Conservation (phyloP, 176 grass and related monocot species). For the Hsuehochloa calcarea region DNA sequence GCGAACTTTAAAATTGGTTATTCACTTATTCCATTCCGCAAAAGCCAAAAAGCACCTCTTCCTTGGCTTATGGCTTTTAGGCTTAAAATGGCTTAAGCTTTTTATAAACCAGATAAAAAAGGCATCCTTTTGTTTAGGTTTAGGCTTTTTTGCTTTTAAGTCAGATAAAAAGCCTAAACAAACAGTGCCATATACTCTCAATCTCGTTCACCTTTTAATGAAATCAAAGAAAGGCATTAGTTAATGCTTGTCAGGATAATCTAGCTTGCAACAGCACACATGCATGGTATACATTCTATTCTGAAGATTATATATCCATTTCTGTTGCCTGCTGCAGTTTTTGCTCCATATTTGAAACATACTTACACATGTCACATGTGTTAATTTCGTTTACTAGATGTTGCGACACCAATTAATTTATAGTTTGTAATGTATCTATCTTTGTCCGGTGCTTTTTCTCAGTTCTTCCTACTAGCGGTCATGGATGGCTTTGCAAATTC, state of each 20-base stretch:
- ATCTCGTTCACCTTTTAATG: neutral
- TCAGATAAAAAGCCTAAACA: no score
- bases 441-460: slow-evolving; percentile 38
- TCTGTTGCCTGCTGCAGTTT: neutral
- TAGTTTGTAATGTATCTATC: slow-evolving; percentile 16
- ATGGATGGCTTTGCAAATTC: slow-evolving; percentile 87
- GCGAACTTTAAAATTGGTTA: no score
- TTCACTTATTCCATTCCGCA: no score
- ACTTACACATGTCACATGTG: neutral
- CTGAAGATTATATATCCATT: slow-evolving; percentile 10
- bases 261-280: neutral
- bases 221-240: neutral
- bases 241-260: slow-evolving; percentile 1
- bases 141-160: no score
- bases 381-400: slow-evolving; percentile 4
- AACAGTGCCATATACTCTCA: neutral
- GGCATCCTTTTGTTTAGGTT: no score
- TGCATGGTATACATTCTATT: neutral
- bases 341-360: neutral
- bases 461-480: slow-evolving; percentile 52
- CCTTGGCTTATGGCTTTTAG: no score
- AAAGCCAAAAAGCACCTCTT: no score
- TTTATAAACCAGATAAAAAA: no score
- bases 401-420: slow-evolving; percentile 8
- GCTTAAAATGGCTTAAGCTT: no score